Base-by-base conservation (phyloP, 2,329 filamentous ascomycete genomes). In the Botrytis hyacinthi region DNA sequence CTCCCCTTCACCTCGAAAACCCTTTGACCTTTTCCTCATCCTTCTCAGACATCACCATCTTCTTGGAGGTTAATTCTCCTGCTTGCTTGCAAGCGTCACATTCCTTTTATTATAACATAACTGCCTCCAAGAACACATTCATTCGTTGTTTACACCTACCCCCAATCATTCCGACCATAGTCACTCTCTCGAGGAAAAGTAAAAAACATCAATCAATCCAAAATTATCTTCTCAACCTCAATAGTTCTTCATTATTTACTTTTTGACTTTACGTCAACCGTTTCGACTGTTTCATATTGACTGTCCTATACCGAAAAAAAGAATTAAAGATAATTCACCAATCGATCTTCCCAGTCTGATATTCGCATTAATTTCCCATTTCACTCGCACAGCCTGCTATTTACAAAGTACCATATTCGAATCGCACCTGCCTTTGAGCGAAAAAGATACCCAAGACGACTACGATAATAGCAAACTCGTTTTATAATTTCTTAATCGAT, bases 61-160 rank as follows among this genome's bases (percentile, higher is more conserved):
- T 69, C 57, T 51, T 70, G 66, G 54, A 67, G 40, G 69, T 73
- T 82, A 40, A 62, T 35, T 40, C 37, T 51, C 48, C 51, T 67
- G 85, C 85, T 86, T 87, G 86, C 85, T 84, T 86, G 85, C 86
- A 82, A 87, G 87, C 86, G 83, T 84, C 85, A 83, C 88, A 85
- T 83, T 89, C 87, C 79, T 88, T 88, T 84, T 78, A 75, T 37
- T 16, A 29, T 29, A 42, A 62, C 61, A 29, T 29, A 42, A 62
- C 61, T 40, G 59, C 51, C 51, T 37, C 35, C 54, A 60, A 44
- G 20, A 44, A 32, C 59, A 70, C 84, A 81, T 81, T 86, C 84
- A 81, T 81, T 86, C 84, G 32, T 79, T 79, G 72, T 60, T 67
- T 67, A 35, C 29, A 32, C 46, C 8, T 12, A 37, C 37, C 20